Conservation (phyloP, 441 rosid species). For the Gossypium davidsonii region DNA sequence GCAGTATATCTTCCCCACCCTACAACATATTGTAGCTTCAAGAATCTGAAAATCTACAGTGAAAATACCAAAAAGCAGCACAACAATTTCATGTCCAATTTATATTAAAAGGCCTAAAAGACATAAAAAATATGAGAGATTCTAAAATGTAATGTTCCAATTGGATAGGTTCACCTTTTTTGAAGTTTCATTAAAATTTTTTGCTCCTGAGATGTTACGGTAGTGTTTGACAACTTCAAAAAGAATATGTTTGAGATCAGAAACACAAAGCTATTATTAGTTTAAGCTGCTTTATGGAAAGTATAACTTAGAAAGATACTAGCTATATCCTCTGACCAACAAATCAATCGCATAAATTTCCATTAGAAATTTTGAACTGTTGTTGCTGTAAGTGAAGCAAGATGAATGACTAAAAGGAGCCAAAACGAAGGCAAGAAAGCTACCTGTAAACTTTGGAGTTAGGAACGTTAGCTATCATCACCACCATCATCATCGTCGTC, state of each 20-base stretch:
- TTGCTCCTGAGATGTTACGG: not conserved
- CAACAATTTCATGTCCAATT: not conserved
- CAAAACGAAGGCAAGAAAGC: not conserved
- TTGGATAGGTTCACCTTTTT: not conserved
- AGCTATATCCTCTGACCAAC: not conserved
- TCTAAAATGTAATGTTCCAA: not conserved
- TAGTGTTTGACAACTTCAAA: not conserved
- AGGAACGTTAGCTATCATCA: constrained; percentile 28
- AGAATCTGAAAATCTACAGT: not conserved
- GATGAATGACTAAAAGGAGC: not conserved
- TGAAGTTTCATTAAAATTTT: not conserved
- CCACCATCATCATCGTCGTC: constrained; percentile 17
- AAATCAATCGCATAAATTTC: not conserved
- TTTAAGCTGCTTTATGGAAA: not conserved
- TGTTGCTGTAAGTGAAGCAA: not conserved
- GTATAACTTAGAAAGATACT: not conserved
- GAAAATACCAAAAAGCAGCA: not conserved
- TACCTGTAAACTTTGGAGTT: not conserved
- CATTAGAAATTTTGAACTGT: not conserved
- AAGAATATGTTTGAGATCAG: not conserved
- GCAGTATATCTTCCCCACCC: not conserved
- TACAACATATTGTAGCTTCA: not conserved
- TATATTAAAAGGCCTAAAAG: not conserved
- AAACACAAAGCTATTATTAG: not conserved
- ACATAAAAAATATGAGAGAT: too few relatives aligned